These are phyloP conservation scores for Erodium moschatum DNA, from an alignment of 441 rosid genomes.

Conservation along the genomic window DNA sequence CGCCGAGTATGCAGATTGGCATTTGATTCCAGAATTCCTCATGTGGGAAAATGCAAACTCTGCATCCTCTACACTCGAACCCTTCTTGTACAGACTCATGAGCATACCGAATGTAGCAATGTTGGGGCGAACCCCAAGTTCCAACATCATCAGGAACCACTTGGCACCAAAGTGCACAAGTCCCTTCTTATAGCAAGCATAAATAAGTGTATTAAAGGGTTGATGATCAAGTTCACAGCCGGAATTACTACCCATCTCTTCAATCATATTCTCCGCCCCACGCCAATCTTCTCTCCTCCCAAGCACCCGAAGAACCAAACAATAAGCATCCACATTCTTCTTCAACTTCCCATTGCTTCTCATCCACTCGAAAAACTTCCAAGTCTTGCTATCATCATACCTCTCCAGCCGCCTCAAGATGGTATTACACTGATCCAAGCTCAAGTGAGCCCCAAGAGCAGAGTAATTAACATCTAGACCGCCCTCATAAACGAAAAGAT, in stretches of 20 bases:
- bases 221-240: constrained; percentile 38
- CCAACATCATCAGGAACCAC: constrained; percentile 81
- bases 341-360: constrained; percentile 48
- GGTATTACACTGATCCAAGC: constrained; percentile 46
- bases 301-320: constrained; percentile 60
- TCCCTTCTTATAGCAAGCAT: constrained; percentile 48
- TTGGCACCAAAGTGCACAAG: constrained; percentile 40
- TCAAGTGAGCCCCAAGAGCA: constrained; percentile 33
- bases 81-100: constrained; percentile 66
- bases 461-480: constrained; percentile 54
- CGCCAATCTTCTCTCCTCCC: constrained; percentile 69
- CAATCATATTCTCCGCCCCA: constrained; percentile 43
- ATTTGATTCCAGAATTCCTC: constrained; percentile 52
- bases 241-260: constrained; percentile 27
- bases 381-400: constrained; percentile 42
- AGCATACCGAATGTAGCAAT: constrained; percentile 82
- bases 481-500: constrained; percentile 29
- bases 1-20: constrained; percentile 77
- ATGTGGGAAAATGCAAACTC: constrained; percentile 56
- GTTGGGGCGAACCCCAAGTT: constrained; percentile 49
- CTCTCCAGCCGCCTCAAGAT: constrained; percentile 60
- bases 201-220: constrained; percentile 67
- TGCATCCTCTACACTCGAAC: constrained; percentile 63
- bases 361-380: constrained; percentile 78
- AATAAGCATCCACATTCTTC: constrained; percentile 53